phyloP scores from a whole-genome alignment of 2,329 filamentous ascomycete genomes.

The Chaetomium strumarium region DNA sequence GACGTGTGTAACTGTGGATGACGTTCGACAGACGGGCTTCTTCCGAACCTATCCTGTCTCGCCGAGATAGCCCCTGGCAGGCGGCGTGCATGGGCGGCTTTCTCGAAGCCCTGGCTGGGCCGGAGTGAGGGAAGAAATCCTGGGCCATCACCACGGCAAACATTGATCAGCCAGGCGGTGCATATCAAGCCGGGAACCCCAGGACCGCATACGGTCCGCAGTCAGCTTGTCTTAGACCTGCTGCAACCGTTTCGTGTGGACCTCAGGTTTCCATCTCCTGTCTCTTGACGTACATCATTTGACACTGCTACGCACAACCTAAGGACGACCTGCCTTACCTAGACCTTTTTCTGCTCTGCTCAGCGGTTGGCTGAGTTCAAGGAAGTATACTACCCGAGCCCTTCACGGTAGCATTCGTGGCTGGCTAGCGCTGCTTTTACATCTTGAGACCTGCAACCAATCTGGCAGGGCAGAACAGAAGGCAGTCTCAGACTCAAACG shows the following conservation, averaged over 20 bases:
- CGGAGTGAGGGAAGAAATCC: not conserved
- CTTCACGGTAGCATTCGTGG: slow-evolving; percentile 11
- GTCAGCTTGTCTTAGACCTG: slow-evolving; percentile 13
- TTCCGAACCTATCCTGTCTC: not conserved
- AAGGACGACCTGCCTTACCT: slow-evolving; percentile 10
- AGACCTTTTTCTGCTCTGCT: slow-evolving; percentile 4
- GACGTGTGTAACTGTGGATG: not conserved
- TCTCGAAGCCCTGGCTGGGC: not conserved
- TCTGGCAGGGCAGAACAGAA: slow-evolving; percentile 15
- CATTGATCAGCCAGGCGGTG: not conserved
- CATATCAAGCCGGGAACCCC: slow-evolving; percentile 7
- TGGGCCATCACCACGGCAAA: not conserved
- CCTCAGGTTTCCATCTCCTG: slow-evolving; percentile 14
- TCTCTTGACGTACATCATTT: slow-evolving; percentile 19
- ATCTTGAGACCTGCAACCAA: slow-evolving; percentile 16
- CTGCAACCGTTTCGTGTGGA: slow-evolving; percentile 9
- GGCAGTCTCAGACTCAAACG: slow-evolving; percentile 9
- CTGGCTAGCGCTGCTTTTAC: slow-evolving; percentile 13
- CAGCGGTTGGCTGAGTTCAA: slow-evolving; percentile 4
- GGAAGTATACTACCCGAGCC: slow-evolving; percentile 10
- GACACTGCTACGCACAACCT: slow-evolving; percentile 7
- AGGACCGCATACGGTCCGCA: slow-evolving; percentile 6
- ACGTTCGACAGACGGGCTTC: slow-evolving; percentile 1
- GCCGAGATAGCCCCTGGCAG: not conserved
- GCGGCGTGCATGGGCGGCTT: not conserved